phyloP scores from a whole-genome alignment of 768 basidiomycete genomes.

The Russula sp. region DNA sequence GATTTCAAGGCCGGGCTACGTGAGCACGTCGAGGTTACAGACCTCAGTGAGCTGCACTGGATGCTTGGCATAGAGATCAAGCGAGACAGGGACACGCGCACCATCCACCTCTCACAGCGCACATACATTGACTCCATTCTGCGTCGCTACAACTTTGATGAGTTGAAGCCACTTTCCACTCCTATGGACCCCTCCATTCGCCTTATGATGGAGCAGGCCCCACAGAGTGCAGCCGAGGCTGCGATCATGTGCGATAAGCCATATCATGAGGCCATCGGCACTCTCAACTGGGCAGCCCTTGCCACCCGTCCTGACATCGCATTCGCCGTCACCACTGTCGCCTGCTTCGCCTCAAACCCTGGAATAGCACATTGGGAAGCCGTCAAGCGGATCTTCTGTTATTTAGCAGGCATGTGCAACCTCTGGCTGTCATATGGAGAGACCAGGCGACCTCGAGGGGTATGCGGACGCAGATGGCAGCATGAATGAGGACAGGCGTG shows the following conservation, averaged over 20 bases:
- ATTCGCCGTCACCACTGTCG: not conserved
- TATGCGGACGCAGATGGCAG: conserved; percentile 37
- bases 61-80: no score
- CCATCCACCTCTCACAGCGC: no score
- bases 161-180: not conserved
- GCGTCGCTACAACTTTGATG: not conserved
- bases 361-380: not conserved
- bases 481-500: conserved; percentile 33
- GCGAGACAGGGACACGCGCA: no score
- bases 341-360: not conserved
- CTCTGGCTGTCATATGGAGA: conserved; percentile 18
- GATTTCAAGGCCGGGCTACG: no score
- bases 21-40: no score
- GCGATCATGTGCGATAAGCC: not conserved
- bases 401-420: not conserved
- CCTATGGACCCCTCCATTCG: not conserved
- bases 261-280: not conserved
- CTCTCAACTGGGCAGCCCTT: not conserved
- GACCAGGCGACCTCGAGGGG: conserved; percentile 14
- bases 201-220: not conserved
- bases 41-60: no score
- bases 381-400: not conserved
- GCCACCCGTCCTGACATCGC: not conserved
- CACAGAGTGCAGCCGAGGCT: not conserved
- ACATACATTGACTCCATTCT: not conserved